Evolutionary conservation across 768 basidiomycete species (phyloP).

Genomic region (Lactarius vividus): DNA sequence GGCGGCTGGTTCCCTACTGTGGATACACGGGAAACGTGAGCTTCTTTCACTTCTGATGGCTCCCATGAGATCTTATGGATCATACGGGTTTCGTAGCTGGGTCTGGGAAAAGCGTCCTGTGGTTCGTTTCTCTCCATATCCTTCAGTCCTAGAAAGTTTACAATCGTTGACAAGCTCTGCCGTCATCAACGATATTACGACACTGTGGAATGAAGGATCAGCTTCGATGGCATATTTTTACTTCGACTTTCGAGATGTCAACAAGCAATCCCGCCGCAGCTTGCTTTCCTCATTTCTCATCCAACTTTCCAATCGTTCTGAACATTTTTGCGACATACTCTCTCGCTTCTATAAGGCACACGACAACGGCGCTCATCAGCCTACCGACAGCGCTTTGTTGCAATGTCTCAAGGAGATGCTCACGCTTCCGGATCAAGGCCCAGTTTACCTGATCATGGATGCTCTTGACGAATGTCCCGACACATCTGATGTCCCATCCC

Average conservation of each 20-base stretch:
- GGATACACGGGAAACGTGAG: not conserved
- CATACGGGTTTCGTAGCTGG: not conserved
- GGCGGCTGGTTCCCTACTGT: not conserved
- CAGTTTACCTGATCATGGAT: not conserved
- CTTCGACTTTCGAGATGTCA: not conserved
- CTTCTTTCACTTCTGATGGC: not conserved
- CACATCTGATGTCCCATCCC: not conserved
- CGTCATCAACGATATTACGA: not conserved
- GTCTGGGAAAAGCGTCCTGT: not conserved
- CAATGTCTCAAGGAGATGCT: conserved; percentile 1
- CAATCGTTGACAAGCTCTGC: not conserved
- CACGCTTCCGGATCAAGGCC: not conserved
- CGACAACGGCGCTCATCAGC: not conserved
- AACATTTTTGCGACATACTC: not conserved
- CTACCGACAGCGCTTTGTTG: not conserved
- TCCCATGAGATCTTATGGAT: not conserved
- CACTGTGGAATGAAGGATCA: not conserved
- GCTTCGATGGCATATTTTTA: not conserved
- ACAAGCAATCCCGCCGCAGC: not conserved
- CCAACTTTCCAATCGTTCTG: not conserved
- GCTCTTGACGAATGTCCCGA: conserved; percentile 3
- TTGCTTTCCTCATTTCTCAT: not conserved
- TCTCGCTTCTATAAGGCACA: not conserved
- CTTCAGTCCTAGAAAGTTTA: not conserved
- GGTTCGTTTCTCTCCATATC: not conserved